A percentile compares a stretch with the other conserved stretches of the same genome.
phyloP scores from a whole-genome alignment of 352 stramenopile genomes.

The Globisporangium yorkense region DNA sequence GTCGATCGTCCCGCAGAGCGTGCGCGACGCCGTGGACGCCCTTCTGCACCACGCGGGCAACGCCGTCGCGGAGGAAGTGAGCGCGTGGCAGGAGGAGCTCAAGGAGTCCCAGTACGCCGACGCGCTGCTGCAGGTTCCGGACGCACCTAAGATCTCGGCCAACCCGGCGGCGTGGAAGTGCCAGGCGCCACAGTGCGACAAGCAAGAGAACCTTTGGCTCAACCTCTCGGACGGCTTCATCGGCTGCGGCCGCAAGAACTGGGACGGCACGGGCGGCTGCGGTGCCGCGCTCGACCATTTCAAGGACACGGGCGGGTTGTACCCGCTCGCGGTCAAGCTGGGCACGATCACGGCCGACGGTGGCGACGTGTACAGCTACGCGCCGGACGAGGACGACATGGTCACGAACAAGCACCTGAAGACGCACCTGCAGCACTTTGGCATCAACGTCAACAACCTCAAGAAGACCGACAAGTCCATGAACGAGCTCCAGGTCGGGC shows the following conservation, averaged over 20 bases:
- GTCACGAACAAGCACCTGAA: slow-evolving; percentile 94
- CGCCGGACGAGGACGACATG: slow-evolving; percentile 96
- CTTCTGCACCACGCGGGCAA: slow-evolving; percentile 75
- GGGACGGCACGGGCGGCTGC: slow-evolving; percentile 95
- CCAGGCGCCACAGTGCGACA: slow-evolving; percentile 91
- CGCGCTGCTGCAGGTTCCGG: slow-evolving; percentile 56
- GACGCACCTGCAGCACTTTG: slow-evolving; percentile 93
- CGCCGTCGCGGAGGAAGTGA: slow-evolving; percentile 70
- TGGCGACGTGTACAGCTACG: slow-evolving; percentile 98
- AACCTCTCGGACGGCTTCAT: slow-evolving; percentile 94
- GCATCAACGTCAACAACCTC: slow-evolving; percentile 92
- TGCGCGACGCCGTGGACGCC: slow-evolving; percentile 52
- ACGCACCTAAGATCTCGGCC: slow-evolving; percentile 56
- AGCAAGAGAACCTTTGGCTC: slow-evolving; percentile 98
- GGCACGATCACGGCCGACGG: slow-evolving; percentile 95
- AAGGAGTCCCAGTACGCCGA: slow-evolving; percentile 75
- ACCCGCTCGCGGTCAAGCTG: slow-evolving; percentile 97
- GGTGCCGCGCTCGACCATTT: slow-evolving; percentile 96
- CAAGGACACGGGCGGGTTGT: slow-evolving; percentile 88
- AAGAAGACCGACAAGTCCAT: slow-evolving; percentile 99
- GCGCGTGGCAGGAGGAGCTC: slow-evolving; percentile 80
- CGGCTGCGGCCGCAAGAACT: slow-evolving; percentile 89
- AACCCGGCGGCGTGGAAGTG: slow-evolving; percentile 79
- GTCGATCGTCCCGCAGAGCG: slow-evolving; percentile 28
- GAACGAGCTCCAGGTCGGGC: slow-evolving; percentile 94